Evolutionary conservation across 139 green algal species (phyloP), one percentile per base, ranked within the genome.

Genomic region (Chlamydomonas sp.): DNA sequence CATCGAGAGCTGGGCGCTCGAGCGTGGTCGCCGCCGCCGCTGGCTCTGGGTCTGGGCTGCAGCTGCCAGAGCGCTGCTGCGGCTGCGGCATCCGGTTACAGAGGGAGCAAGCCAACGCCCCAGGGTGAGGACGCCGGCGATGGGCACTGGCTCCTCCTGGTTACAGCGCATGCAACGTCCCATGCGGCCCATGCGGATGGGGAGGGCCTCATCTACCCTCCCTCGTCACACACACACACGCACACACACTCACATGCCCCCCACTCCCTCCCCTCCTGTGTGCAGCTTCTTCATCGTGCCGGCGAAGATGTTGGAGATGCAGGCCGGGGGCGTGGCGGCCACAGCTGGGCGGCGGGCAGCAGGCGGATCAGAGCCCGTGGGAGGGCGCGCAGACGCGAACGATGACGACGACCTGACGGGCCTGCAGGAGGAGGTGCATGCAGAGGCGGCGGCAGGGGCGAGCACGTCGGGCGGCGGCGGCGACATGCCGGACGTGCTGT

Each of bases 81-180:
- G 89, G 89, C 5, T 95, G 89, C 70, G 89, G 89, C 4, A 81
- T 95, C 24, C 74, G 69, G 61, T 73, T 95, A 71, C 89, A 95
- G 72, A 59, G 81, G 49, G 65, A 79, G 29, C 75, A 90, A 37
- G 64, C 82, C 5, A 58, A 87, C 22, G 67, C 48, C 0, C 81
- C 88, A 48, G 89, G 89, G 86, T 95, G 58, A 74, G 85, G 35
- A 4, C 31, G 2, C 3, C 0, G n/a, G 20, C 20, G 26, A 5
- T 61, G 3, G 13, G 34, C 10, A 35, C 36, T 35, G 24, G 13
- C 0, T 2, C 60, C 6, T 6, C 24, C 36, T 60, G 30, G 28
- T 4, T 20, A n/a, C n/a, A n/a, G n/a, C n/a, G n/a, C n/a, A n/a
- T n/a, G n/a, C n/a, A n/a, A n/a, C n/a, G n/a, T n/a, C n/a, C n/a